Percentiles rank a stretch among this genome's conserved stretches.
phyloP scores from a whole-genome alignment of 768 basidiomycete species.

The Naganishia friedmannii region DNA sequence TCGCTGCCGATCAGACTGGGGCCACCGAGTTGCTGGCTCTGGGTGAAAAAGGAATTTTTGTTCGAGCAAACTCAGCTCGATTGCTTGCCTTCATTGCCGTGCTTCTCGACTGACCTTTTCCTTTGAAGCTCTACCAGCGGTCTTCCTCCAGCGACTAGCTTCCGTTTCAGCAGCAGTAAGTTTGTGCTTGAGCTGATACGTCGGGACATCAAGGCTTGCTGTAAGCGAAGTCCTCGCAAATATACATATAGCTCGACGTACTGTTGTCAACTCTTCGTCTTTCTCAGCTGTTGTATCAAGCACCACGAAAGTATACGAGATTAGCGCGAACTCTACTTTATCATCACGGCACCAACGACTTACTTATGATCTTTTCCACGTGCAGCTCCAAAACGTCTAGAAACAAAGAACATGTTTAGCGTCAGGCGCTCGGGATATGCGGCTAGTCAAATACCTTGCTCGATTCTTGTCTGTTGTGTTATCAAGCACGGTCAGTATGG shows the following conservation, averaged over 20 bases:
- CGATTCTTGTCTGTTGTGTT: slow-evolving; percentile 1
- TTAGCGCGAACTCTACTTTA: too few species aligned
- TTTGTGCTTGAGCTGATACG: not conserved
- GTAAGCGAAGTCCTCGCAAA: not conserved
- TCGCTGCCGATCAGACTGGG: slow-evolving; percentile 18
- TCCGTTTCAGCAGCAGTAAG: slow-evolving; percentile 7
- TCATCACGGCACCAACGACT: not conserved
- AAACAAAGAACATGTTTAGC: not conserved
- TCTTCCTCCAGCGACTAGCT: slow-evolving; percentile 15
- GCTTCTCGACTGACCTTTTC: not conserved
- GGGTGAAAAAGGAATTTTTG: not conserved
- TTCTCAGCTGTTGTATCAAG: not conserved
- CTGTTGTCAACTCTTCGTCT: not conserved
- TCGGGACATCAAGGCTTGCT: not conserved
- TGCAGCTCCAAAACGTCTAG: slow-evolving; percentile 10
- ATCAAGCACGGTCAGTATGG: not conserved
- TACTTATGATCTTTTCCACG: slow-evolving; percentile 2
- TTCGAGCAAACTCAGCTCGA: not conserved
- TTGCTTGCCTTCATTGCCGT: not conserved
- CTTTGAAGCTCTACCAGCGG: slow-evolving; percentile 2
- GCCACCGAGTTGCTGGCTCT: slow-evolving; percentile 14
- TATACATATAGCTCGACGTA: not conserved
- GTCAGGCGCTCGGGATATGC: not conserved
- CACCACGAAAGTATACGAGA: not conserved
- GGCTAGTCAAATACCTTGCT: not conserved